Evolutionary conservation across 2,329 filamentous ascomycete species (phyloP), one percentile per base, ranked within the genome.

Genomic region (Aspergillus floridensis): DNA sequence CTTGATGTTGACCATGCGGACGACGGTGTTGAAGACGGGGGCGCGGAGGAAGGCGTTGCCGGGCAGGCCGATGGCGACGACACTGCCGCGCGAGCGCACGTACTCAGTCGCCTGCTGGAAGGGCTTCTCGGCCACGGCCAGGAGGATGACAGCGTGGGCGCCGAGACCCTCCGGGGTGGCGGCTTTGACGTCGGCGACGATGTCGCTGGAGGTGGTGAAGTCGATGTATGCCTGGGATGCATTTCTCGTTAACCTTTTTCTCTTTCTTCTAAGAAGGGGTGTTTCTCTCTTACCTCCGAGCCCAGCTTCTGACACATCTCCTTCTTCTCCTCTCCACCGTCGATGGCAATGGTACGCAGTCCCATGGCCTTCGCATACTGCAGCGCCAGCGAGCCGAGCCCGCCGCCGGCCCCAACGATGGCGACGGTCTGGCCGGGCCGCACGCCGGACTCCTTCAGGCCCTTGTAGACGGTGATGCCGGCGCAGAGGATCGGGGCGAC

Each of bases 291-390:
- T 50, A 71, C 68, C 63, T 81, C 76, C 5, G 91, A 88, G 53
- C 93, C 93, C 51, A 96, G 86, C 63, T 83, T 72, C 69, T 84
- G 79, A 51, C 80, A 75, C 79, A 92, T 85, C 63, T 84, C 80
- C 71, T 80, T 82, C 86, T 96, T 96, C 78, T 95, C 92, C 2
- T 86, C 85, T 53, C 92, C 92, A 53, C 85, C 86, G 70, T 96
- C 93, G 67, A 97, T 92, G 67, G 88, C 92, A 70, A 96, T 88
- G 65, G 86, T 81, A 64, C 87, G 82, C 54, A 96, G 80, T 60
- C 93, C 92, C 92, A 97, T 96, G 47, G 92, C 93, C 76, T 88
- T 90, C 53, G 91, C 92, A 77, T 96, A 96, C 80, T 96, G 93
- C 67, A 89, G 82, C 21, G 91, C 92, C 65, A 96, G 80, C 57